Evolutionary conservation across 2,329 filamentous ascomycete species (phyloP), one percentile per base, ranked within the genome.

Genomic region (Lizonia empirigonia): DNA sequence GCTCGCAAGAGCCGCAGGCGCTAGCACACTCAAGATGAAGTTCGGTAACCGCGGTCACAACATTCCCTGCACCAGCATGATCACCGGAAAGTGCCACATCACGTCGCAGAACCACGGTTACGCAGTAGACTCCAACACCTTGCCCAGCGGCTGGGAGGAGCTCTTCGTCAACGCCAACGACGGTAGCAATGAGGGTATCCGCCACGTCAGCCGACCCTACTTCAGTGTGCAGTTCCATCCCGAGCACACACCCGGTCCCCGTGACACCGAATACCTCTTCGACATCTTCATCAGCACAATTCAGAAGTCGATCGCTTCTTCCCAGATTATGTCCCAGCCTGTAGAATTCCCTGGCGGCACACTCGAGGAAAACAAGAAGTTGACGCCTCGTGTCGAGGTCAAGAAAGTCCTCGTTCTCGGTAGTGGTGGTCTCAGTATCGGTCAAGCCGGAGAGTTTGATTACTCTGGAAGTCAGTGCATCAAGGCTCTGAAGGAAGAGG

Each of bases 181-280:
- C 65, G 90, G 90, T 64, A 97, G 90, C 77, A 99, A 99, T 75
- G 94, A 99, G 79, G 94, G 94, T 77, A 97, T 99, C 70, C 88
- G 92, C 75, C 91, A 97, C 74, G 78, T 83, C 39, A 84, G 80
- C 73, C 89, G 87, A 68, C 94, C 94, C 42, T 95, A 93, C 78
- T 99, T 99, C 82, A 97, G 91, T 80, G 94, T 97, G n/a, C 94
- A 99, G 73, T 99, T 99, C 78, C 94, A 99, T 71, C 94, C 94
- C 0, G 94, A 99, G 76, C 96, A 92, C 79, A 95, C 91, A 1
- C 94, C 94, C 2, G 94, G 94, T 50, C 94, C 94, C 42, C 85
- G 91, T 27, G 94, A 99, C 72, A 99, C 94, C 22, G 94, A 99
- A 74, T 97, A 90, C 71, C 82, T 99, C 20, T 99, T 99, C 60